Evolutionary conservation across 2,329 filamentous ascomycete genomes (phyloP).

Genomic region (Fusarium nanum): DNA sequence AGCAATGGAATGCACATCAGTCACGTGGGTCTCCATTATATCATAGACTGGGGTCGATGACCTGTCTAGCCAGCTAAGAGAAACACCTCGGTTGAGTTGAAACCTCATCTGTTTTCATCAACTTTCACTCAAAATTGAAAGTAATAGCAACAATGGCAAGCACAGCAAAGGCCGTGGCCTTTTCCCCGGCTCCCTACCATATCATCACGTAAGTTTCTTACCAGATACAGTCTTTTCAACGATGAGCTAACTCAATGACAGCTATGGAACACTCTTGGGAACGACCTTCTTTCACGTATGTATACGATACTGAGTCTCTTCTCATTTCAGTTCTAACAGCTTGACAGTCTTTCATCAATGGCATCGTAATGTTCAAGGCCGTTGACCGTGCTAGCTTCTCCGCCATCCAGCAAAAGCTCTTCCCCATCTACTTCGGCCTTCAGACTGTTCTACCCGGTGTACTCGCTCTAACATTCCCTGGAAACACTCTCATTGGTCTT

Average conservation of each 20-base stretch:
- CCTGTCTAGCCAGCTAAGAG: background rate
- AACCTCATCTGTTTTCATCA: conserved; percentile 14
- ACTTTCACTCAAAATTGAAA: conserved; percentile 8
- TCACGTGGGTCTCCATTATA: conserved; percentile 51
- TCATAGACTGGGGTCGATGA: conserved; percentile 21
- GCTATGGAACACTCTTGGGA: conserved; percentile 89
- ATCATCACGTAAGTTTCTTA: conserved; percentile 71
- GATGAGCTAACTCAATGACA: conserved; percentile 53
- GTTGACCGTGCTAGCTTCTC: conserved; percentile 85
- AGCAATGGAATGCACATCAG: background rate
- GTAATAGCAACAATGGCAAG: conserved; percentile 55
- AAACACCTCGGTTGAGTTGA: conserved; percentile 23
- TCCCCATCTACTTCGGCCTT: conserved; percentile 89
- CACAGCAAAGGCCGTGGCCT: conserved; percentile 65
- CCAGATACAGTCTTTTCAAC: background rate
- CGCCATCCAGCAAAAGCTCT: conserved; percentile 80
- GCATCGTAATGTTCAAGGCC: conserved; percentile 79
- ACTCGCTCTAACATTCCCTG: conserved; percentile 84
- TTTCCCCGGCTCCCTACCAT: conserved; percentile 78
- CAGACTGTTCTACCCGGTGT: conserved; percentile 80
- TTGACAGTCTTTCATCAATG: conserved; percentile 76
- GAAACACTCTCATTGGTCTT: conserved; percentile 62
- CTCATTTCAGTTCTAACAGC: conserved; percentile 10
- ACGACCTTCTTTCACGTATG: conserved; percentile 84
- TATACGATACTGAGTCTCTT: background rate